phyloP scores from a whole-genome alignment of 2,329 filamentous ascomycete species.

The Cryphonectria parasitica region DNA sequence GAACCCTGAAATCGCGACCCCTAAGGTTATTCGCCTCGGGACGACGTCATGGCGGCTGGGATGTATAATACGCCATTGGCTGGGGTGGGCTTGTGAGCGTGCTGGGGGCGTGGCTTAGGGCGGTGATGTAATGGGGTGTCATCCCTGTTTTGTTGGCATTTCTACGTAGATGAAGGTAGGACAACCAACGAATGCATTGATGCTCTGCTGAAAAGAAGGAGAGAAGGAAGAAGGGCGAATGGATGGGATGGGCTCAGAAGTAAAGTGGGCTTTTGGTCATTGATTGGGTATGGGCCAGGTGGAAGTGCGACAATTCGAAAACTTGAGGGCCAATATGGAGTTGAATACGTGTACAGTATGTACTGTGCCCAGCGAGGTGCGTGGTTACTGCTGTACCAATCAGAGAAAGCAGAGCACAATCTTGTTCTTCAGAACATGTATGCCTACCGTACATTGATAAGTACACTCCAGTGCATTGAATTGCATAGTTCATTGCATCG shows the following conservation, averaged over 20 bases:
- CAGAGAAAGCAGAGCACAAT: too few relatives aligned
- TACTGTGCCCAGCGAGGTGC: too few relatives aligned
- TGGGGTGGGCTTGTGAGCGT: not conserved
- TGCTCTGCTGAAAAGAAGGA: not conserved
- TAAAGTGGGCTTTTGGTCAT: not conserved
- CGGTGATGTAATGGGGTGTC: not conserved
- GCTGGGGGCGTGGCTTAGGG: not conserved
- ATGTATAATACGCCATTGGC: conserved; percentile 16
- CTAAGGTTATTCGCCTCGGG: not conserved
- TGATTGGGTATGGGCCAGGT: not conserved
- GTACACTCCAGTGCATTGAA: too few relatives aligned
- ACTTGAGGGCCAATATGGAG: not conserved
- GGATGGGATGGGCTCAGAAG: not conserved
- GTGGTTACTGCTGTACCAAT: too few relatives aligned
- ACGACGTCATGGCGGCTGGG: conserved; percentile 9
- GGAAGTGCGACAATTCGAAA: not conserved
- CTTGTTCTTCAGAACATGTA: too few relatives aligned
- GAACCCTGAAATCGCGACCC: not conserved
- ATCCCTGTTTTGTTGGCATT: not conserved
- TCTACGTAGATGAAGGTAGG: not conserved
- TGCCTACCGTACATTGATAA: too few relatives aligned
- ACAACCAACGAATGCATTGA: not conserved
- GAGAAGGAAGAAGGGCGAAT: not conserved
- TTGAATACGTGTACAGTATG: not conserved
- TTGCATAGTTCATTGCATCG: too few relatives aligned